Evolutionary conservation across 768 basidiomycete species (phyloP).

Genomic region (Lactarius akahatsu): DNA sequence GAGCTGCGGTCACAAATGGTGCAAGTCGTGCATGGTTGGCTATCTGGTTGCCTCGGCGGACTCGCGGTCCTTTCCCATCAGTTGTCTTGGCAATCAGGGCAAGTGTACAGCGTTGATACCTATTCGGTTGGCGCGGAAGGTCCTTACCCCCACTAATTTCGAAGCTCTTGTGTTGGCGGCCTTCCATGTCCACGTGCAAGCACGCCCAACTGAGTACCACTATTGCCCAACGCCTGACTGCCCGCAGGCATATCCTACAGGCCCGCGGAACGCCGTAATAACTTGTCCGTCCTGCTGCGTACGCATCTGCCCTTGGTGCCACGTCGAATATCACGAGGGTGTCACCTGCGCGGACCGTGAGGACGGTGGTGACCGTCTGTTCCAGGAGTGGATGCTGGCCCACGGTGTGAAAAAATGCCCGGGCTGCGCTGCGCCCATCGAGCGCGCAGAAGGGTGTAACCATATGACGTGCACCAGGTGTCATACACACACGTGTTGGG

Average conservation of each 20-base stretch:
- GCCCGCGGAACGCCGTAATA: conserved; percentile 48
- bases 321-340: conserved; percentile 61
- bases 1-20: conserved; percentile 68
- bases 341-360: conserved; percentile 61
- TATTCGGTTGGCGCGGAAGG: conserved; percentile 46
- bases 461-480: conserved; percentile 79
- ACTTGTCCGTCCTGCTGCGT: conserved; percentile 71
- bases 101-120: conserved; percentile 59
- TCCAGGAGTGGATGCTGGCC: conserved; percentile 59
- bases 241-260: conserved; percentile 64
- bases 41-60: conserved; percentile 61
- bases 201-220: conserved; percentile 59
- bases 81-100: conserved; percentile 64
- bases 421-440: conserved; percentile 66
- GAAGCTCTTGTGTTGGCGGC: conserved; percentile 56
- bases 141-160: conserved; percentile 55
- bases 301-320: conserved; percentile 67
- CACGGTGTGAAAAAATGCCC: conserved; percentile 77
- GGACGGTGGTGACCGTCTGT: conserved; percentile 49
- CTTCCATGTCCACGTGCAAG: conserved; percentile 59
- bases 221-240: conserved; percentile 84
- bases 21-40: conserved; percentile 55
- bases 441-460: conserved; percentile 75
- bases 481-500: conserved; percentile 79
- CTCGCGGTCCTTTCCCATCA: conserved; percentile 64